Evolutionary conservation across 2,329 filamentous ascomycete species (phyloP).

Genomic region (Amylocarpus encephaloides): DNA sequence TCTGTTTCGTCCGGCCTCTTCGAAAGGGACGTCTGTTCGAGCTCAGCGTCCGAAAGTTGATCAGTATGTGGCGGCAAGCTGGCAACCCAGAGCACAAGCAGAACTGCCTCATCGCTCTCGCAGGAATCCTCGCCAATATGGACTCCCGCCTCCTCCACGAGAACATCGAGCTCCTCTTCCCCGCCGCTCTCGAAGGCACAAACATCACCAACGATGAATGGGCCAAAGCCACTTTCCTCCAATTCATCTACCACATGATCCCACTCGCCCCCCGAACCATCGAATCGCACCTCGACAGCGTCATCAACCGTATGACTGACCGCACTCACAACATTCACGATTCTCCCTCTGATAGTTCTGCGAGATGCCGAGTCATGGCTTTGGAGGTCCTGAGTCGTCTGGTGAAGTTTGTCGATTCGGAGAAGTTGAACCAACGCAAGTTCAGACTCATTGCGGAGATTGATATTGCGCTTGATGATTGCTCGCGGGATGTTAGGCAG

Average conservation of each 20-base stretch:
- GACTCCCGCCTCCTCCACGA: conserved; percentile 13
- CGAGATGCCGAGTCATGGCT: conserved; percentile 22
- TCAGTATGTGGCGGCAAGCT: conserved; percentile 13
- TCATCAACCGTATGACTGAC: conserved; percentile 28
- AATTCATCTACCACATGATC: conserved; percentile 19
- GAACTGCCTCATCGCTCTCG: conserved; percentile 27
- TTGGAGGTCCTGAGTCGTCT: conserved; percentile 27
- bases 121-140: conserved; percentile 24
- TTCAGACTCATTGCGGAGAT: conserved; percentile 22
- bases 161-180: conserved; percentile 17
- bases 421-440: conserved; percentile 15
- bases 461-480: conserved; percentile 25
- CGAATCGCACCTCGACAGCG: conserved; percentile 23
- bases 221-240: conserved; percentile 22
- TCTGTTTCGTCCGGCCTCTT: conserved; percentile 25
- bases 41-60: conserved; percentile 13
- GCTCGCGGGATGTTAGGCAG: conserved; percentile 21
- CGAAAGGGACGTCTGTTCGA: conserved; percentile 22
- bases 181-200: conserved; percentile 24
- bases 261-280: conserved; percentile 16
- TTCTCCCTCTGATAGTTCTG: conserved; percentile 22
- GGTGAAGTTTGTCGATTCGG: conserved; percentile 14
- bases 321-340: conserved; percentile 26
- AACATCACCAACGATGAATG: conserved; percentile 22
- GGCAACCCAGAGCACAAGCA: conserved; percentile 12